A percentile compares a stretch with the other conserved stretches of the same genome.
Evolutionary conservation across 257 asterid species (phyloP).

Genomic region (Nicotiana otophora): DNA sequence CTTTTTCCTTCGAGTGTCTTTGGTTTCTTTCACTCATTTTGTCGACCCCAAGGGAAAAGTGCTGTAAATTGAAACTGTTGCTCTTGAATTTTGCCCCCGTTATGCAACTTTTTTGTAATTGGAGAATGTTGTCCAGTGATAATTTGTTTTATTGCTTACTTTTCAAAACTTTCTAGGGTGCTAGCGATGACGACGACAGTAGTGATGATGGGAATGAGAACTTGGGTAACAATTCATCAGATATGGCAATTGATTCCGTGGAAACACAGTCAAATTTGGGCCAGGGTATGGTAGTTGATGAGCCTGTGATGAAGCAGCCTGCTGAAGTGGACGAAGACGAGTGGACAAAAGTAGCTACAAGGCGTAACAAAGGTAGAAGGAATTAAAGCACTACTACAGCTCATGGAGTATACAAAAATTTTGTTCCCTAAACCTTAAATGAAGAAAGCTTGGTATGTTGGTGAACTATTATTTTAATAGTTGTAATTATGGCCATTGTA

Average conservation of each 20-base stretch:
- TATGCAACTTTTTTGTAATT: neutral
- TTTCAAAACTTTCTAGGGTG: slow-evolving; percentile 2
- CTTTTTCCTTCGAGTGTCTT: neutral
- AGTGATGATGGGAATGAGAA: slow-evolving; percentile 27
- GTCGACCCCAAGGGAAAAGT: neutral
- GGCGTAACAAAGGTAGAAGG: slow-evolving; percentile 38
- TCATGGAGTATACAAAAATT: neutral
- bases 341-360: slow-evolving; percentile 45
- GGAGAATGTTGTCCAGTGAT: neutral
- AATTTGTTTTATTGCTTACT: neutral
- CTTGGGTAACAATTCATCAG: slow-evolving; percentile 21
- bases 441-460: neutral
- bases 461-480: neutral
- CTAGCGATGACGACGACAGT: slow-evolving; percentile 6
- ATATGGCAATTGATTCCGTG: slow-evolving; percentile 46
- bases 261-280: slow-evolving; percentile 13
- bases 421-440: neutral
- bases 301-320: slow-evolving; percentile 5
- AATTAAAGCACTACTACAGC: neutral
- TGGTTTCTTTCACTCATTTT: neutral
- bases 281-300: neutral
- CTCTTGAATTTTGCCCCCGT: neutral
- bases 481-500: neutral
- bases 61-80: neutral
- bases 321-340: slow-evolving; percentile 39